Base-by-base conservation (phyloP, 2,329 filamentous ascomycete genomes). In the Fusarium hostae region DNA sequence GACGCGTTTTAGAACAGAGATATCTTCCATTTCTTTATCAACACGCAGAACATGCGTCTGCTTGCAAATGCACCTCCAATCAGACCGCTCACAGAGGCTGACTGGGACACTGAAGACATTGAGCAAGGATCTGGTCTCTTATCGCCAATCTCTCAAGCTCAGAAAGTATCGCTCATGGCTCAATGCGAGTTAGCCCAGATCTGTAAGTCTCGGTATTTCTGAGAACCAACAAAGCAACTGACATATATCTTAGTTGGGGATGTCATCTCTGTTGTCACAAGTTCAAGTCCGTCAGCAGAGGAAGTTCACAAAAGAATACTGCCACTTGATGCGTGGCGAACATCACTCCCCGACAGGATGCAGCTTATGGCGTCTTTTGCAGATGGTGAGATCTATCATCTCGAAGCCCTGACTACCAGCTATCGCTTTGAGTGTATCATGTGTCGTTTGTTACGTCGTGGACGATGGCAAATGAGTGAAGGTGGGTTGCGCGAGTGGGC, bases 401-500 rank as follows among this genome's bases (percentile, higher is more conserved):
- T 43, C 5, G 57, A 73, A 3, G 57, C 44, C 12, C 47, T 68
- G 3, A 63, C 59, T 0, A 73, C n/a, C 0, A 73, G 71, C 16
- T 73, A 73, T 16, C 55, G 71, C 3, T 69, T 73, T 26, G 70
- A 73, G 13, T 63, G 59, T 5, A 63, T 73, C 9, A 60, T 73
- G 47, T 70, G 63, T 20, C 71, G 71, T 7, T 41, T 71, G 6
- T 12, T 73, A 1, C 54, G 43, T 3, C 67, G 70, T 6, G 60
- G 60, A 3, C 24, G 63, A 37, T 68, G 63, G 63, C 51, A 51
- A 4, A 28, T 56, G 3, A 20, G 24, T 1, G 43, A 65, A 18
- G 41, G 6, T 1, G 18, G 28, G 1, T 15, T 63, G 11, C 44
- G 48, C 3, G 51, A 59, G 18, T 73, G 70, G 70, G 70, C 70